A percentile compares a stretch with the other conserved stretches of the same genome.
phyloP scores from a whole-genome alignment of 2,329 filamentous ascomycete species.

The Aspergillus ibericus region DNA sequence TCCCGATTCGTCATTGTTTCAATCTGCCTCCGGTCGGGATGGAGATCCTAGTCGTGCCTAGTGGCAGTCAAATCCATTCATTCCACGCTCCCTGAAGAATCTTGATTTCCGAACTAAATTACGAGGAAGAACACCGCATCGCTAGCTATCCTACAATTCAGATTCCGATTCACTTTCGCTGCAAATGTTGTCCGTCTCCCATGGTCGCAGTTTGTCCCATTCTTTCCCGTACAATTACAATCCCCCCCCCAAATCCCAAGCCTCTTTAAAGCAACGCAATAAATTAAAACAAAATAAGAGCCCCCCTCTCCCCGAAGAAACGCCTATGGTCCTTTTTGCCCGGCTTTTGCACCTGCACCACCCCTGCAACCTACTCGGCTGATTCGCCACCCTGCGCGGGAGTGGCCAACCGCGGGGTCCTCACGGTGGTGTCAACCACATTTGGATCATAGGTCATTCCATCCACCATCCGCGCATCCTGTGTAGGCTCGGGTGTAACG shows the following conservation, averaged over 20 bases:
- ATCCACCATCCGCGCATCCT: conserved; percentile 66
- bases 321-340: background rate
- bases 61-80: background rate
- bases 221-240: background rate
- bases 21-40: background rate
- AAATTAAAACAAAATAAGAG: background rate
- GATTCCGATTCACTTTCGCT: no score
- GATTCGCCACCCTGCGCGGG: conserved; percentile 18
- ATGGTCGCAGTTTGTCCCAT: background rate
- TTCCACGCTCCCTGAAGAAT: no score
- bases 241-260: background rate
- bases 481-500: conserved; percentile 41
- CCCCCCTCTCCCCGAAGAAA: background rate
- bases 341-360: background rate
- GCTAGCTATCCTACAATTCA: background rate
- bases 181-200: no score
- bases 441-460: conserved; percentile 64
- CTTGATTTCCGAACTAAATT: background rate
- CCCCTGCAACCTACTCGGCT: background rate
- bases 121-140: background rate
- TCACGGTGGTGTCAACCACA: conserved; percentile 65
- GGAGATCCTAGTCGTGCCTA: background rate
- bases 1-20: background rate
- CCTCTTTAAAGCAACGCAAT: background rate
- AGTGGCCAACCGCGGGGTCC: conserved; percentile 55